Evolutionary conservation across 2,329 filamentous ascomycete genomes (phyloP), one percentile per base, ranked within the genome.

Genomic region (Fusarium penzigii): DNA sequence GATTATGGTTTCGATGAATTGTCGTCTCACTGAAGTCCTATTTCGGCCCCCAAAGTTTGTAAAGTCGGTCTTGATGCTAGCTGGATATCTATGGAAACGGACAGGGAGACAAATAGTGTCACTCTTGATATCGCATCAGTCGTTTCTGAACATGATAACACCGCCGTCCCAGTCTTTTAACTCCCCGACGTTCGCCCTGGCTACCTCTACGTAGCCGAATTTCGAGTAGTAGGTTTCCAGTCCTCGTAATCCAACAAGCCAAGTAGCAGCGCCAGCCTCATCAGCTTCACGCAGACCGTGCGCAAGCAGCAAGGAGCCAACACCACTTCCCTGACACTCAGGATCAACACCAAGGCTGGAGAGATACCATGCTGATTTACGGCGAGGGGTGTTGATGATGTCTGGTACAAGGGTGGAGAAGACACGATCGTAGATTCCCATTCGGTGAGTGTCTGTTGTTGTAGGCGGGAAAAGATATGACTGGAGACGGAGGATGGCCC

Each of bases 61-160:
- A 25, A 25, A 7, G 20, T 25, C 4, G 20, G 20, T 7, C 20
- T 25, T 25, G 20, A 7, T 25, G 20, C 20, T 25, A 25, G 20
- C 7, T 7, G 20, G 20, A 25, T 25, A 25, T 25, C 20, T 25
- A 7, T 25, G 20, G 7, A 7, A 25, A 25, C 20, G 7, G 5
- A 14, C 32, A 36, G 32, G 32, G 10, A 4, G 9, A 7, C 20
- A 25, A 11, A 36, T 36, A 9, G 5, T 12, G 13, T 11, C 32
- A 36, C 32, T 12, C 13, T 3, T 36, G 13, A 11, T 36, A 36
- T 29, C 42, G n/a, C 39, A 50, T 49, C 32, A 57, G 48, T 61
- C 72, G 49, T 70, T 68, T 44, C 67, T 65, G 39, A 72, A 70
- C 72, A 74, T 74, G 53, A 74, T 53, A 8, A 62, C 44, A 1